Evolutionary conservation across 441 rosid genomes (phyloP).

Genomic region (Syzygium syzygioides): DNA sequence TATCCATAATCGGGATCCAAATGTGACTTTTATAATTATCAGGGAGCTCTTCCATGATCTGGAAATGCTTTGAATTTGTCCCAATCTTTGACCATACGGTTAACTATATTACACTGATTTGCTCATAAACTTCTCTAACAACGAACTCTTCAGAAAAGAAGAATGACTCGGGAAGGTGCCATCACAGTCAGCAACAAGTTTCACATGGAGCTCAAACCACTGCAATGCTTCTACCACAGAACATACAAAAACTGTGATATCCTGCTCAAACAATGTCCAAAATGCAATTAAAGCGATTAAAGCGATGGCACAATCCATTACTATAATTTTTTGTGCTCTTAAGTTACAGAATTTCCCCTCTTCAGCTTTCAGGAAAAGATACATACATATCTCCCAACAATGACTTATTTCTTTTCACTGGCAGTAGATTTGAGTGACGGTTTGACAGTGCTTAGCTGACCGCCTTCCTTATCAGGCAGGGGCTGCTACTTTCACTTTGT

Average conservation of each 20-base stretch:
- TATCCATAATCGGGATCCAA: background rate
- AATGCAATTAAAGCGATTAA: too few species aligned
- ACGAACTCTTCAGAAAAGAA: too few species aligned
- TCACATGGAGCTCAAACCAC: background rate
- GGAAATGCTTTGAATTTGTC: background rate
- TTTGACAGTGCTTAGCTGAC: slow-evolving; percentile 60
- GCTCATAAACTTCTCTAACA: background rate
- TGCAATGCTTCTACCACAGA: background rate
- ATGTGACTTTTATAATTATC: background rate
- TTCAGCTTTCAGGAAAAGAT: background rate
- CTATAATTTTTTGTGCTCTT: background rate
- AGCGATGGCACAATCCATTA: background rate
- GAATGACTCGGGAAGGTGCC: background rate
- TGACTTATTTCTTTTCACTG: slow-evolving; percentile 20
- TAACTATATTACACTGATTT: background rate
- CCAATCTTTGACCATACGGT: background rate
- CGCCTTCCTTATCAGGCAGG: slow-evolving; percentile 77
- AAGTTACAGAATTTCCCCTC: background rate
- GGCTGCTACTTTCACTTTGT: slow-evolving; percentile 71
- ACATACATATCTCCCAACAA: background rate
- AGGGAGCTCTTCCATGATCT: background rate
- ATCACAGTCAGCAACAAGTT: background rate
- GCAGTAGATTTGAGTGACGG: slow-evolving; percentile 22
- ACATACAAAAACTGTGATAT: background rate
- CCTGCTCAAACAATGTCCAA: background rate